Conservation (phyloP, 2,329 filamentous ascomycete species). For the Aspergillus transmontanensis region DNA sequence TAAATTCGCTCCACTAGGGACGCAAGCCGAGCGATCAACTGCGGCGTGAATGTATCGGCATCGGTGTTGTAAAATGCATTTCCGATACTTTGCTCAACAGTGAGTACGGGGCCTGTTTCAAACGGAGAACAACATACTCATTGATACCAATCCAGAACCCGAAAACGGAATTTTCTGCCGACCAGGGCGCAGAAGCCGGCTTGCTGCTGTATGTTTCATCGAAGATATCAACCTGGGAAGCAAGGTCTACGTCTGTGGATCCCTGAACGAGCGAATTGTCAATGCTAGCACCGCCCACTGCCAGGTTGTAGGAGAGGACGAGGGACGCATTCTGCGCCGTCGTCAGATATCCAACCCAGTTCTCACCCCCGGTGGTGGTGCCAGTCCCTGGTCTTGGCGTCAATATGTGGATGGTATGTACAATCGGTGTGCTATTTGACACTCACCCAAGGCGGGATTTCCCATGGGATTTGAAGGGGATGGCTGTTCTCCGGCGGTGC, state of each 20-base stretch:
- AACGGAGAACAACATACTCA: conserved; percentile 23
- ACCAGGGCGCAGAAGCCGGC: conserved; percentile 30
- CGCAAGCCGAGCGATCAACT: conserved; percentile 51
- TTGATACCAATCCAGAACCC: conserved; percentile 40
- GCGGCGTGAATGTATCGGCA: conserved; percentile 32
- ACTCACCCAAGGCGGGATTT: conserved; percentile 53
- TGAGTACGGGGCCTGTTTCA: background rate
- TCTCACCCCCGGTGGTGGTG: conserved; percentile 54
- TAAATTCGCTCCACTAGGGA: conserved; percentile 52
- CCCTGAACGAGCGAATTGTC: conserved; percentile 56
- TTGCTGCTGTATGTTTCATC: conserved; percentile 43
- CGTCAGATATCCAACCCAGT: conserved; percentile 57
- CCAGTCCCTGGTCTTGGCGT: conserved; percentile 43
- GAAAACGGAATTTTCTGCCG: conserved; percentile 29
- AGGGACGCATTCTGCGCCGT: conserved; percentile 51
- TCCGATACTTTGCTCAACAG: conserved; percentile 24
- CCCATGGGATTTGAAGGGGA: conserved; percentile 59
- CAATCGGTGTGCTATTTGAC: background rate
- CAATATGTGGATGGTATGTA: background rate
- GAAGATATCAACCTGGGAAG: conserved; percentile 49
- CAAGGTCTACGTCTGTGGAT: conserved; percentile 52
- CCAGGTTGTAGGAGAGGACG: conserved; percentile 57
- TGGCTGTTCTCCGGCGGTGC: conserved; percentile 55
- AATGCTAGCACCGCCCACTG: conserved; percentile 57
- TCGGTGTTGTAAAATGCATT: conserved; percentile 32